phyloP scores from a whole-genome alignment of 2,329 filamentous ascomycete species.

The Trichoderma sp. region DNA sequence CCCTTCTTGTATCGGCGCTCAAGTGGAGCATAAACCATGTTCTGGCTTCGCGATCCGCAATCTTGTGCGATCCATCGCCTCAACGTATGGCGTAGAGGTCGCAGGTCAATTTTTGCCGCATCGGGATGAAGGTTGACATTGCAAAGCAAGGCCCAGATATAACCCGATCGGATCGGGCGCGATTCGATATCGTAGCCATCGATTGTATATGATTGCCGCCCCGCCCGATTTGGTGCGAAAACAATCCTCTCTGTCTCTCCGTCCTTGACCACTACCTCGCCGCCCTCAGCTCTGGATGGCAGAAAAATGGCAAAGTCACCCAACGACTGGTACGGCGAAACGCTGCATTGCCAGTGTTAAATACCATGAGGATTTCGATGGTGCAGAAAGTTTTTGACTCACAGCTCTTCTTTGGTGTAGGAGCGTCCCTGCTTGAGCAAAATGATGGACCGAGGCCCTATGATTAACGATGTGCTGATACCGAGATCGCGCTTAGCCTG shows the following conservation, averaged over 20 bases:
- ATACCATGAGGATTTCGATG: neutral
- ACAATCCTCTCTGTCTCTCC: neutral
- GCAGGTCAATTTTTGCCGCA: neutral
- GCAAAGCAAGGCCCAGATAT: neutral
- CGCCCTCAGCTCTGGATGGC: neutral
- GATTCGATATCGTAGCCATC: neutral
- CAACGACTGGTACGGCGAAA: too few relatives aligned
- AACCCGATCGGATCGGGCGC: neutral
- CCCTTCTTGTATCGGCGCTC: neutral
- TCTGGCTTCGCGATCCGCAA: neutral
- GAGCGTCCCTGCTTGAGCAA: neutral
- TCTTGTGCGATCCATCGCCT: neutral
- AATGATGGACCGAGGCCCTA: neutral
- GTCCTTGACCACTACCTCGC: neutral
- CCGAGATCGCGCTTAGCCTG: neutral
- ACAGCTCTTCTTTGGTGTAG: neutral
- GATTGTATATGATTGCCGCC: neutral
- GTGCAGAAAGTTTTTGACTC: neutral
- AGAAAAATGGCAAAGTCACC: neutral
- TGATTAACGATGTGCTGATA: neutral
- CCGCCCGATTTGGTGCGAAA: neutral
- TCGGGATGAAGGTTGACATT: neutral
- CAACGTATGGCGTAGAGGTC: neutral
- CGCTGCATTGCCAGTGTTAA: neutral
- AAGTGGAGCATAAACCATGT: neutral